Conservation (phyloP, 1,284 basidiomycete genomes). For the Melampsora larici-populina region DNA sequence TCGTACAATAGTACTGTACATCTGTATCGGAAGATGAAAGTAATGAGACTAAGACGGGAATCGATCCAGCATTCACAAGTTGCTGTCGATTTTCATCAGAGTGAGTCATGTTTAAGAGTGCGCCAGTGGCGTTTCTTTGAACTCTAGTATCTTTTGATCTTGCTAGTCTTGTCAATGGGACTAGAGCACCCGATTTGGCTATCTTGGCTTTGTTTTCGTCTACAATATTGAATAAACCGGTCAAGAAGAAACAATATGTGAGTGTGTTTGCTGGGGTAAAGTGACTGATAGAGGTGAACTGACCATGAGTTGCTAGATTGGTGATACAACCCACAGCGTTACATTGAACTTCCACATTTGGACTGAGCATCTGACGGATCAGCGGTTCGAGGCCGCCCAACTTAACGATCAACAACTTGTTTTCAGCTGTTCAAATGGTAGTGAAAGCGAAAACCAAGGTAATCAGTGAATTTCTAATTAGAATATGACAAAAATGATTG, state of each 20-base stretch:
- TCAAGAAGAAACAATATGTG: background rate
- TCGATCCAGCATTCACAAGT: constrained; percentile 96
- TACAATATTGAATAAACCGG: constrained; percentile 52
- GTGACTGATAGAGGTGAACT: constrained; percentile 49
- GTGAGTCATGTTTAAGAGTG: constrained; percentile 98
- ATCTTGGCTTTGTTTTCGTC: constrained; percentile 99
- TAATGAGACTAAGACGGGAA: constrained; percentile 91
- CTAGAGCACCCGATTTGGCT: constrained; percentile 95
- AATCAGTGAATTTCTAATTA: background rate
- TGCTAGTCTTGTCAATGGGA: constrained; percentile 91
- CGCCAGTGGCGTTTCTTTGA: constrained; percentile 96
- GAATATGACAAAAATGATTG: background rate
- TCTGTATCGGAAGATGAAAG: constrained; percentile 97
- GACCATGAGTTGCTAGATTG: constrained; percentile 95
- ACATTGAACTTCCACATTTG: constrained; percentile 99
- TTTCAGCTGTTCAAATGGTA: constrained; percentile 61
- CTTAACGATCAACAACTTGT: no score
- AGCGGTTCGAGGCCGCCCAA: constrained; percentile 95
- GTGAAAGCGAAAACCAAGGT: background rate
- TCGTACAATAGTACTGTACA: constrained; percentile 99
- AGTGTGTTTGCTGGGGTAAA: background rate
- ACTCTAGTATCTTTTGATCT: constrained; percentile 99
- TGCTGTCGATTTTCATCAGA: constrained; percentile 98
- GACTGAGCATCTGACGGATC: constrained; percentile 97
- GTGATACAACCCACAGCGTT: constrained; percentile 99